Evolutionary conservation across 768 basidiomycete genomes (phyloP), one percentile per base, ranked within the genome.

Genomic region (Kwoniella sp.): DNA sequence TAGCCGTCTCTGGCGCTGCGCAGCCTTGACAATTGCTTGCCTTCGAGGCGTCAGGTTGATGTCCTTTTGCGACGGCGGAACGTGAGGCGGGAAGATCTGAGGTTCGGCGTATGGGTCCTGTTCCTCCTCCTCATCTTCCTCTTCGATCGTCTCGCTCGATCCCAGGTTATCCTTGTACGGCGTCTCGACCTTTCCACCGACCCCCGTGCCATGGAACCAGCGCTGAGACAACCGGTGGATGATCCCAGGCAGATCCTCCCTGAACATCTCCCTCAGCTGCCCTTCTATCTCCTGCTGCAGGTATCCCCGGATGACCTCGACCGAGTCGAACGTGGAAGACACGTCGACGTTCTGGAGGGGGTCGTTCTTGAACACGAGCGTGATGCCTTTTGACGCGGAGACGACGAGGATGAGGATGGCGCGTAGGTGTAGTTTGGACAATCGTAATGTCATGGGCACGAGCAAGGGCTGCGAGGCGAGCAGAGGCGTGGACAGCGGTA

Each of bases 361-460:
- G 75, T 99, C 95, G 29, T 95, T 98, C 78, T 98, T 98, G 83
- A 99, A 99, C 22, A 98, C 95, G 46, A 99, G 83, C 0, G 95
- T 98, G 70, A 98, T 96, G 36, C 95, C 95, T 69, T 96, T 96
- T 71, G 91, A 89, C 62, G 89, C 88, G 22, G 92, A 96, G 51
- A 99, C 89, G 64, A 98, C 92, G 52, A 99, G 84, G 60, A 98
- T 92, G 64, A 99, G 88, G 68, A 96, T 96, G 27, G 93, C 95
- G 63, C 83, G 85, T 29, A 99, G 85, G 57, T 84, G 84, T 76
- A 99, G 89, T 69, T 89, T 83, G n/a, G 91, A 95, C 4, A 99
- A 84, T 12, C 91, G 88, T 44, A 99, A 84, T 20, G 89, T 85
- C 93, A 98, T 99, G 44, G 93, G 95, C 9, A 99, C 95, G 48